Conservation (phyloP, 495 filamentous ascomycete species). For the Annulohypoxylon moriforme region DNA sequence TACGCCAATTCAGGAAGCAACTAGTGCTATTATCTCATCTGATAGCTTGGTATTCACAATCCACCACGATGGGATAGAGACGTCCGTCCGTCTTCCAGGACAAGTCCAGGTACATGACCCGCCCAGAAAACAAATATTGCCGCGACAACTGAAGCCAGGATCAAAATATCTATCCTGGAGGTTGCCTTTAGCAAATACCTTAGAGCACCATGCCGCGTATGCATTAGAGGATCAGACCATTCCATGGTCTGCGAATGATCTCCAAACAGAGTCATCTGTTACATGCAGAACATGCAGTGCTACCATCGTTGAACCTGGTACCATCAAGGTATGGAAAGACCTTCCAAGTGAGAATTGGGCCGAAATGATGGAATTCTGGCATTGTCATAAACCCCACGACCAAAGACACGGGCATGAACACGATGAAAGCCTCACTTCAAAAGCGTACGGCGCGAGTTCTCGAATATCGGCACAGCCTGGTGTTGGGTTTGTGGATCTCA, state of each 20-base stretch:
- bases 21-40: conserved; percentile 61
- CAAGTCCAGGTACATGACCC: conserved; percentile 57
- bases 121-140: conserved; percentile 40
- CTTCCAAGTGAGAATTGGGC: conserved; percentile 97
- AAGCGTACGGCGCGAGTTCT: conserved; percentile 81
- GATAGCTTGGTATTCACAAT: conserved; percentile 64
- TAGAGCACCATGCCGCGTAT: background rate
- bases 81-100: conserved; percentile 74
- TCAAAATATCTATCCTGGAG: conserved; percentile 73
- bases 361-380: conserved; percentile 99
- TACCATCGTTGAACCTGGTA: conserved; percentile 56
- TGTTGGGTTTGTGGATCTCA: conserved; percentile 81
- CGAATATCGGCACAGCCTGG: conserved; percentile 70
- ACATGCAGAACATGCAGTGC: conserved; percentile 71
- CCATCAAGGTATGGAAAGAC: conserved; percentile 83
- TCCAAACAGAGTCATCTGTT: conserved; percentile 66
- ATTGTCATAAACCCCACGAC: conserved; percentile 90
- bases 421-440: conserved; percentile 62
- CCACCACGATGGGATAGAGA: conserved; percentile 63
- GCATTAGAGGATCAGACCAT: conserved; percentile 44
- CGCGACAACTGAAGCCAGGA: conserved; percentile 40
- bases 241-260: conserved; percentile 79
- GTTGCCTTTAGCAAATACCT: conserved; percentile 62
- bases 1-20: conserved; percentile 57
- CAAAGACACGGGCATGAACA: conserved; percentile 49